phyloP scores from a whole-genome alignment of 2,329 filamentous ascomycete genomes.

The Alternaria triticina region DNA sequence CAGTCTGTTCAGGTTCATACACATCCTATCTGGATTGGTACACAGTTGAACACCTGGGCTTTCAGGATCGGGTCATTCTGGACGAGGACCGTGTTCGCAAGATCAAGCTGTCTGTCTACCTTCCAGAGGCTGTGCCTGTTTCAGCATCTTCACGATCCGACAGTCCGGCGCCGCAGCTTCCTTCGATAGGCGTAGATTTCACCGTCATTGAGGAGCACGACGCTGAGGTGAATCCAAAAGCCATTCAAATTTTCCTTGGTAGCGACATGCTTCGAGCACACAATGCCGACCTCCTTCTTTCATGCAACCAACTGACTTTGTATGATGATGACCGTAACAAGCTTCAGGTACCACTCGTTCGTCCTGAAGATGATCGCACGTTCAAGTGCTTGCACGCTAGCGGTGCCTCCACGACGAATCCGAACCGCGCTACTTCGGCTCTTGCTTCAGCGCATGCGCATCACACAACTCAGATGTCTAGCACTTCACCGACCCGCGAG shows the following conservation, averaged over 20 bases:
- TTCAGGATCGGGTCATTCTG: constrained; percentile 70
- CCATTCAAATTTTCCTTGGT: constrained; percentile 85
- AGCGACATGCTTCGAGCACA: constrained; percentile 86
- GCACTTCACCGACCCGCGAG: constrained; percentile 7
- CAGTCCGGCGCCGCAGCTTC: constrained; percentile 79
- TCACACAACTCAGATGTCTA: constrained; percentile 3
- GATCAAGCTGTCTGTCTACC: constrained; percentile 81
- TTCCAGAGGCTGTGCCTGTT: constrained; percentile 86
- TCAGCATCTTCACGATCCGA: constrained; percentile 75
- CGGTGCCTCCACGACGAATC: constrained; percentile 9
- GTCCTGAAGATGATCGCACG: constrained; percentile 82
- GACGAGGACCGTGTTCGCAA: constrained; percentile 70
- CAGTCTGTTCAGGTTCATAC: constrained; percentile 89
- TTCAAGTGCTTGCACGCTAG: constrained; percentile 78
- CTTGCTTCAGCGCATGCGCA: constrained; percentile 5
- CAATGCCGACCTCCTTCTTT: constrained; percentile 90
- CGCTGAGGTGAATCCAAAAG: constrained; percentile 59
- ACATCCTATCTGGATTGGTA: constrained; percentile 80
- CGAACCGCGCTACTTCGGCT: background rate
- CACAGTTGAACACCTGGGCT: constrained; percentile 75
- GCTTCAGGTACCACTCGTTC: constrained; percentile 86
- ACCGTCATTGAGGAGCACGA: constrained; percentile 69
- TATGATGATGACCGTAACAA: constrained; percentile 88
- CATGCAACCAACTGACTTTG: constrained; percentile 85
- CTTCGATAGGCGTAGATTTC: constrained; percentile 80